These are phyloP conservation scores for Apiospora malaysiana DNA, from an alignment of 2,329 filamentous ascomycete species.

Conservation along the genomic window DNA sequence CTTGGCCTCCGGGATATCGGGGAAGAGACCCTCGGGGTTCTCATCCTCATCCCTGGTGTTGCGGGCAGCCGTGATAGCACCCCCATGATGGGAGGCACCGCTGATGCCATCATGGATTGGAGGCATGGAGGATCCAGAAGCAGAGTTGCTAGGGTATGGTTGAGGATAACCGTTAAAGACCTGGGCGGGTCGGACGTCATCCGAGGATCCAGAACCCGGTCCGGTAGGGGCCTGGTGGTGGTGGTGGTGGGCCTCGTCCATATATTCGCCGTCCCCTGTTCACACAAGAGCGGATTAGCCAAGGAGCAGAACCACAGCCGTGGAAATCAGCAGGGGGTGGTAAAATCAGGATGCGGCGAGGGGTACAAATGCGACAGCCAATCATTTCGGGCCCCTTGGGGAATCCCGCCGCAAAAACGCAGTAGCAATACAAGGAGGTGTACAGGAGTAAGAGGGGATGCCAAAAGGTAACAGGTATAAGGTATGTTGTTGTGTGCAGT, in stretches of 20 bases:
- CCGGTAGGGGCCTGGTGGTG: constrained; percentile 66
- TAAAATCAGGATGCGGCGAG: constrained; percentile 8
- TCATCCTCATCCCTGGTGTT: constrained; percentile 55
- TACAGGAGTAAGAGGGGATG: constrained; percentile 36
- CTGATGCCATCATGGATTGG: constrained; percentile 46
- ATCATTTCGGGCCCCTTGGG: constrained; percentile 32
- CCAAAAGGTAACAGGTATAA: constrained; percentile 36
- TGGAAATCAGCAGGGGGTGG: constrained; percentile 10
- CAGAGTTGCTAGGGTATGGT: constrained; percentile 45
- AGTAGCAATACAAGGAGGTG: constrained; percentile 38
- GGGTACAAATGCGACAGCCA: constrained; percentile 13
- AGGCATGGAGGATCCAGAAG: constrained; percentile 45
- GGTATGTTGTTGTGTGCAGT: constrained; percentile 37
- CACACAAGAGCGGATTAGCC: constrained; percentile 40
- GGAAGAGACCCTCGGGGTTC: constrained; percentile 76
- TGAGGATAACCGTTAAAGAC: constrained; percentile 42
- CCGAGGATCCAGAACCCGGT: constrained; percentile 51
- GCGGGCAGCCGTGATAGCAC: constrained; percentile 38
- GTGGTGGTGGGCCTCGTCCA: constrained; percentile 70
- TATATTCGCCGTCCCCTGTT: constrained; percentile 67
- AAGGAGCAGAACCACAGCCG: constrained; percentile 23
- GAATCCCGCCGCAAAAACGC: constrained; percentile 34
- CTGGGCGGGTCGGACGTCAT: constrained; percentile 61
- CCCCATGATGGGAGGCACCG: constrained; percentile 42
- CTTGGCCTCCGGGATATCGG: constrained; percentile 86